Evolutionary conservation across 2,329 filamentous ascomycete species (phyloP).

Genomic region (Ophiostoma populinum): DNA sequence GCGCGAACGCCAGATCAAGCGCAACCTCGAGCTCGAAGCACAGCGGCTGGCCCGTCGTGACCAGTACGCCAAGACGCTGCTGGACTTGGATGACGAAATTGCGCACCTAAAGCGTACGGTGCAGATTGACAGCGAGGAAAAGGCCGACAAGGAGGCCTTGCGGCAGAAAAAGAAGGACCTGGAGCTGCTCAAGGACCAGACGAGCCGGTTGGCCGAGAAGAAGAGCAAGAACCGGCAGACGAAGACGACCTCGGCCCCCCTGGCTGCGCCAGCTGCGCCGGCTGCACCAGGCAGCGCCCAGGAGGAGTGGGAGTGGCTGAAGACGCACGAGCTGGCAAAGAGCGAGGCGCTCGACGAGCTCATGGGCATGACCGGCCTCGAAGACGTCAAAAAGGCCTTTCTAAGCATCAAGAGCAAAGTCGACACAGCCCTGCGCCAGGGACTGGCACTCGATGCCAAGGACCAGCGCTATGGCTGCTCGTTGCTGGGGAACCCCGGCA

Average conservation of each 20-base stretch:
- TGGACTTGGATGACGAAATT: slow-evolving; percentile 35
- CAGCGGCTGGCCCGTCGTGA: slow-evolving; percentile 26
- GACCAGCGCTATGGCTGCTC: slow-evolving; percentile 44
- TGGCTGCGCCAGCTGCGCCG: too few relatives aligned
- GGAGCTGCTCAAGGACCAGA: slow-evolving; percentile 16
- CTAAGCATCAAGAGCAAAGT: slow-evolving; percentile 45
- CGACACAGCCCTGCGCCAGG: slow-evolving; percentile 42
- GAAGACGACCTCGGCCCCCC: not conserved
- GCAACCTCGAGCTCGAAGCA: slow-evolving; percentile 33
- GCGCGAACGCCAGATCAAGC: slow-evolving; percentile 23
- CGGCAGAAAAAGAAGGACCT: slow-evolving; percentile 30
- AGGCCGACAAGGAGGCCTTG: slow-evolving; percentile 25
- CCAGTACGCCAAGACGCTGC: slow-evolving; percentile 26
- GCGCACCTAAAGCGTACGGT: slow-evolving; percentile 25
- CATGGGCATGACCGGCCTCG: slow-evolving; percentile 56
- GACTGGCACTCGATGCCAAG: slow-evolving; percentile 25
- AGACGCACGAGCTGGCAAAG: slow-evolving; percentile 29
- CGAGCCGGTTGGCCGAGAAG: slow-evolving; percentile 8
- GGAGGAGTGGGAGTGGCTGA: slow-evolving; percentile 45
- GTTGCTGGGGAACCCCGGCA: slow-evolving; percentile 59
- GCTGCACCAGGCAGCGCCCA: slow-evolving; percentile 5
- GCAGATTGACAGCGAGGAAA: slow-evolving; percentile 26
- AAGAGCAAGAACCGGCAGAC: not conserved
- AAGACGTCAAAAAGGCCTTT: slow-evolving; percentile 48
- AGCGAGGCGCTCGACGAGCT: slow-evolving; percentile 42